phyloP scores from a whole-genome alignment of 768 basidiomycete species.

The Serpula lacrymans region DNA sequence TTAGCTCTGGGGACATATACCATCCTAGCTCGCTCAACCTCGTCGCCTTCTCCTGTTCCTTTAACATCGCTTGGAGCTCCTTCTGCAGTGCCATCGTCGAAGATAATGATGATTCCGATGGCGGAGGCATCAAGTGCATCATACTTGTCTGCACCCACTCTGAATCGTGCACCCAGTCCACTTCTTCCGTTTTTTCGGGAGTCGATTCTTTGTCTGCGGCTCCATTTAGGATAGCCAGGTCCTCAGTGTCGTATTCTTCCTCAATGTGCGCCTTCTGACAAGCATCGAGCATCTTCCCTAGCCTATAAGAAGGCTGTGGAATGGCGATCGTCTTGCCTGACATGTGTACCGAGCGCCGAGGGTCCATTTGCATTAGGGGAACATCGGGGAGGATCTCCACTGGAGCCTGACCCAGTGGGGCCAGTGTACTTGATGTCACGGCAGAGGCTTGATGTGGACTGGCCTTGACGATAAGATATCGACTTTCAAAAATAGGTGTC shows the following conservation, averaged over 20 bases:
- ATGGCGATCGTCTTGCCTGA: constrained; percentile 44
- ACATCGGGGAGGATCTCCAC: no score
- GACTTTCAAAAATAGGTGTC: constrained; percentile 32
- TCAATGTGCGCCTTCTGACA: constrained; percentile 38
- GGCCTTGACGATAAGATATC: constrained; percentile 58
- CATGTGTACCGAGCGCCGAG: background rate
- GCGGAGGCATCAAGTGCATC: constrained; percentile 56
- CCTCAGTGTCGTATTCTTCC: constrained; percentile 49
- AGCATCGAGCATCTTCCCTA: constrained; percentile 44
- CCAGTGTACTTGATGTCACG: no score
- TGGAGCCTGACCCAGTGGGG: no score
- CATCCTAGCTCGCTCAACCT: constrained; percentile 60
- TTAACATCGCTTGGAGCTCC: constrained; percentile 61
- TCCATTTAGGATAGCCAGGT: constrained; percentile 20
- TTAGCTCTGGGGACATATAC: constrained; percentile 65
- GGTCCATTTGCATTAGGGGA: no score
- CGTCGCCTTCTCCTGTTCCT: constrained; percentile 48
- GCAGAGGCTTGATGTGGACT: constrained; percentile 4
- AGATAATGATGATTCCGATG: constrained; percentile 47
- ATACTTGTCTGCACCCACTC: constrained; percentile 44
- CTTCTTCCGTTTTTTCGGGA: constrained; percentile 18
- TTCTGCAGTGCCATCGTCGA: constrained; percentile 57
- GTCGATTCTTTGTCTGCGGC: background rate
- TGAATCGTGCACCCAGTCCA: constrained; percentile 56
- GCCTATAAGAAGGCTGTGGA: constrained; percentile 54